phyloP scores from a whole-genome alignment of 75 land plant genomes.

The Sequoiadendron giganteum region DNA sequence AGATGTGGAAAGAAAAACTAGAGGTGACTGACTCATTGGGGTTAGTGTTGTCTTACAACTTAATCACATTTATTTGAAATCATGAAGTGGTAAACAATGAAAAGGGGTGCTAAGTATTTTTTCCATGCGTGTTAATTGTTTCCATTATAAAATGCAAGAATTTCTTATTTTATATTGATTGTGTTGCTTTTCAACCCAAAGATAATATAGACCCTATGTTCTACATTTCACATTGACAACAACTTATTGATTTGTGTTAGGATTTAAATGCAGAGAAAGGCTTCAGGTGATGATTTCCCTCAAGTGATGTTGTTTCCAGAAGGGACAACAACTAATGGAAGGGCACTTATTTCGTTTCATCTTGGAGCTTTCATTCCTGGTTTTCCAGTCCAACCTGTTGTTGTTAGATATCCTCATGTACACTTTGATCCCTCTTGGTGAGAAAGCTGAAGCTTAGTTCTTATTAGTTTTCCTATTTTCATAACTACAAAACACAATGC shows the following conservation, averaged over 20 bases:
- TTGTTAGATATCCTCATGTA: conserved; percentile 83
- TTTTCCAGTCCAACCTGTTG: conserved; percentile 82
- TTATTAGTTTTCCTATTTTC: not conserved
- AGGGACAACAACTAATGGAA: conserved; percentile 96
- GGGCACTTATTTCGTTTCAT: conserved; percentile 73
- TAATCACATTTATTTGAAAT: not conserved
- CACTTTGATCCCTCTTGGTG: conserved; percentile 98
- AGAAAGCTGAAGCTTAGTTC: not conserved
- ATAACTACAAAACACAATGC: not conserved
- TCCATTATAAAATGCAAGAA: not conserved
- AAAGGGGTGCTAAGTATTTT: not conserved
- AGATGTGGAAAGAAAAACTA: not conserved
- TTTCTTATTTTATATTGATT: not conserved
- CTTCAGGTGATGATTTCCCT: conserved; percentile 66
- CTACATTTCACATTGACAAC: conserved; percentile 9
- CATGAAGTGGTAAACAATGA: not conserved
- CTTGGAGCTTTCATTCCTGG: conserved; percentile 94
- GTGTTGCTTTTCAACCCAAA: not conserved
- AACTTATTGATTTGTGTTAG: conserved; percentile 16
- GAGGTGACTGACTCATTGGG: not conserved
- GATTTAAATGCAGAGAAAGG: conserved; percentile 59
- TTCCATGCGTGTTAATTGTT: not conserved
- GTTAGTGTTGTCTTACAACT: not conserved
- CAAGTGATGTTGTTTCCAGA: conserved; percentile 90
- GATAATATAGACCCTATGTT: not conserved